phyloP scores from a whole-genome alignment of 176 grass and related monocot species.

The Cenchrus fungigraminus region DNA sequence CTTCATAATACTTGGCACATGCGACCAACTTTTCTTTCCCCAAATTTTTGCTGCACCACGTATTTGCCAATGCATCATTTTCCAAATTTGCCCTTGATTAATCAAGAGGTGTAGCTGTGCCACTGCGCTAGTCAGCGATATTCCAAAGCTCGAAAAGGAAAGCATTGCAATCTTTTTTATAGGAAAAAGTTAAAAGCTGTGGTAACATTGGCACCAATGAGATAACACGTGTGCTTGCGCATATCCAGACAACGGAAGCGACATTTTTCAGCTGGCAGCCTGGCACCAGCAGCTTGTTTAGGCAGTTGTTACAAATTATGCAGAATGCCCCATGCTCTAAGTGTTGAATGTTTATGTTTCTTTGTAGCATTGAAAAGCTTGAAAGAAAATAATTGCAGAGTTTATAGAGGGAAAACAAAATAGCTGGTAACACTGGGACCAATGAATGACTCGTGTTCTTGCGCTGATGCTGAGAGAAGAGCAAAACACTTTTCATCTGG shows the following conservation, averaged over 20 bases:
- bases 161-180: neutral
- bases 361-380: neutral
- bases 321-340: neutral
- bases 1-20: neutral
- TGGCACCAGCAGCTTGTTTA: neutral
- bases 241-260: neutral
- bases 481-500: neutral
- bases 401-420: neutral
- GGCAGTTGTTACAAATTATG: neutral
- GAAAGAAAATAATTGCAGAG: neutral
- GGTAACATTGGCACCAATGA: neutral
- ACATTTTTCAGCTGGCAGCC: neutral
- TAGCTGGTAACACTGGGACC: neutral
- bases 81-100: neutral
- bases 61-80: neutral
- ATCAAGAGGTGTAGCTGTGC: neutral
- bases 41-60: neutral
- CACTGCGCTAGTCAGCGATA: neutral
- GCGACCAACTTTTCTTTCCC: neutral
- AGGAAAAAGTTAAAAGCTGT: neutral
- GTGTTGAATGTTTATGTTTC: neutral
- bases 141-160: neutral
- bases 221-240: neutral
- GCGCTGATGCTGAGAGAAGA: neutral
- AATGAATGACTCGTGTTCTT: neutral